Conservation (phyloP, 495 filamentous ascomycete species). For the Elaphomyces granulatus region DNA sequence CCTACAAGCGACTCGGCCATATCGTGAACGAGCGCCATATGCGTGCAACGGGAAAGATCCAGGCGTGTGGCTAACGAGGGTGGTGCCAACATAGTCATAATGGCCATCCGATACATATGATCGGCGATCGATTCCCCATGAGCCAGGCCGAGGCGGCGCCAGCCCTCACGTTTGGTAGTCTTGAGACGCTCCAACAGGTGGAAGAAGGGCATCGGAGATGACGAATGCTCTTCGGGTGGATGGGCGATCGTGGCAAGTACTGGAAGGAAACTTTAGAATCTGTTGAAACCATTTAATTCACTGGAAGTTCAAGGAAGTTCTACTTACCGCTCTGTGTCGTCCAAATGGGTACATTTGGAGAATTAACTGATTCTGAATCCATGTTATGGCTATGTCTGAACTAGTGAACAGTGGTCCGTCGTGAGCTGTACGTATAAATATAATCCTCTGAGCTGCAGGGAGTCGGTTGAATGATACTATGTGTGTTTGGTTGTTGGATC, state of each 20-base stretch:
- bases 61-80: slow-evolving; percentile 50
- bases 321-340: too few species aligned
- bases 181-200: slow-evolving; percentile 87
- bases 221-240: slow-evolving; percentile 42
- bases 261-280: too few species aligned
- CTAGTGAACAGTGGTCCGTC: too few species aligned
- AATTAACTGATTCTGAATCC: too few species aligned
- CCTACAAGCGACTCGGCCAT: slow-evolving; percentile 94
- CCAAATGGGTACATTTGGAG: too few species aligned
- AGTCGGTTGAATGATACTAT: too few species aligned
- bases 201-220: slow-evolving; percentile 77
- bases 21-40: slow-evolving; percentile 91
- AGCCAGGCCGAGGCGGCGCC: slow-evolving; percentile 72
- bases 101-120: slow-evolving; percentile 99
- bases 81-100: slow-evolving; percentile 91
- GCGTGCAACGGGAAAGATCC: slow-evolving; percentile 70
- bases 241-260: slow-evolving; percentile 35
- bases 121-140: slow-evolving; percentile 77
- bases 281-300: too few species aligned
- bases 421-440: too few species aligned
- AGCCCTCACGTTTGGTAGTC: slow-evolving; percentile 90
- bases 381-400: too few species aligned
- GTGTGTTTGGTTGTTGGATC: too few species aligned
- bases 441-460: too few species aligned
- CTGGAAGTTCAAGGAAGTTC: too few species aligned